phyloP scores from a whole-genome alignment of 352 stramenopile species.

The Thraustochytrium striatum region DNA sequence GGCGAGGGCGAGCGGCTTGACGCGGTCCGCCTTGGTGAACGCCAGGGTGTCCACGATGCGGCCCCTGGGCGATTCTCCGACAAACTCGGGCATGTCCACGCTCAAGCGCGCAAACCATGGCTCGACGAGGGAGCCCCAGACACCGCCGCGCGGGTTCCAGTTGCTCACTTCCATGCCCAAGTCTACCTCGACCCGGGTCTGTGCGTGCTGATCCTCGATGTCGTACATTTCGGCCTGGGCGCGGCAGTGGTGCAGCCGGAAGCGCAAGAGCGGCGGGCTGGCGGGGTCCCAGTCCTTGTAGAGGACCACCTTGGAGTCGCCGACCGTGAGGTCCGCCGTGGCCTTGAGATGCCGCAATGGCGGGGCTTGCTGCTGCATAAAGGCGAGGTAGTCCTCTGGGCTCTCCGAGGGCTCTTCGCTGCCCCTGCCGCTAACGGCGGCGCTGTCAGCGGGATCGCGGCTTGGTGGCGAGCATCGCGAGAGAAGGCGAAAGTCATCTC shows the following conservation, averaged over 20 bases:
- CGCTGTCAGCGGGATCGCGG: background rate
- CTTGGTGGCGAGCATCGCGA: background rate
- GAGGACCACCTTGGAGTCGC: background rate
- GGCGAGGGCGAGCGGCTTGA: conserved; percentile 29
- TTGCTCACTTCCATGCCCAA: background rate
- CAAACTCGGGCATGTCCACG: conserved; percentile 18
- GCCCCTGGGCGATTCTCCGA: background rate
- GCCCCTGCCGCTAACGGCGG: too few species aligned
- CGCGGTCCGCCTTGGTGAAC: conserved; percentile 15
- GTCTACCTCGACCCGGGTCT: conserved; percentile 3
- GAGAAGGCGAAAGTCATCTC: background rate
- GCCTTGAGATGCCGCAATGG: background rate
- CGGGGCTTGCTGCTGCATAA: too few species aligned
- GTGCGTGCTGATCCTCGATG: background rate
- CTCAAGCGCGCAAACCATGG: conserved; percentile 17
- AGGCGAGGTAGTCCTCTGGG: too few species aligned
- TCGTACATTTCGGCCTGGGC: background rate
- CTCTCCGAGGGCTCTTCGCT: too few species aligned
- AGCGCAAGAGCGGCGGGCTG: conserved; percentile 2
- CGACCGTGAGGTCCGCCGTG: background rate
- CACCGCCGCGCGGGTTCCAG: conserved; percentile 16
- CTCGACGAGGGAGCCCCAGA: conserved; percentile 41
- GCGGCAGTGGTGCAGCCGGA: background rate
- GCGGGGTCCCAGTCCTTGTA: conserved; percentile 17
- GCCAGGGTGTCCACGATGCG: conserved; percentile 15